phyloP scores from a whole-genome alignment of 106 monocot species.

The Dendrobium catenatum region DNA sequence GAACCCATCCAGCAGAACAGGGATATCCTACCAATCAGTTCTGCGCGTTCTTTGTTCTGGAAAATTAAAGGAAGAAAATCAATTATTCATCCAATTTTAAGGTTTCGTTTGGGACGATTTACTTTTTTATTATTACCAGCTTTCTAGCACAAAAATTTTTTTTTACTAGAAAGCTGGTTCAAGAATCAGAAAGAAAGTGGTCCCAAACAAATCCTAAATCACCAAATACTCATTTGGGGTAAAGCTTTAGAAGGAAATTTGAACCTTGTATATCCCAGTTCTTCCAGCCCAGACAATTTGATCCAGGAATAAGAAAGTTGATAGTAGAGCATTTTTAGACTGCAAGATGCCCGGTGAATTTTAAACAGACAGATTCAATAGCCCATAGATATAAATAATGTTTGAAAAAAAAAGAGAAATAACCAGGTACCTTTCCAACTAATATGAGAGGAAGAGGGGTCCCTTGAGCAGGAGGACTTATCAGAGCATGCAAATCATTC shows the following conservation, averaged over 20 bases:
- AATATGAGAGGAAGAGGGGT: slow-evolving; percentile 75
- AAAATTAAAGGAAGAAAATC: too few relatives aligned
- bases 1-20: too few relatives aligned
- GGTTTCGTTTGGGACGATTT: too few relatives aligned
- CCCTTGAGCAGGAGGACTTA: slow-evolving; percentile 58
- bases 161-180: too few relatives aligned
- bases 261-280: slow-evolving; percentile 91
- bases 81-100: too few relatives aligned
- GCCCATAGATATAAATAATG: not conserved
- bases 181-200: too few relatives aligned
- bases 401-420: not conserved
- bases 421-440: slow-evolving; percentile 63
- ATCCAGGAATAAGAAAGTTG: slow-evolving; percentile 91
- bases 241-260: not conserved
- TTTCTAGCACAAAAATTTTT: not conserved
- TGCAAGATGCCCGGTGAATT: slow-evolving; percentile 13
- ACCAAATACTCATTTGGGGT: not conserved
- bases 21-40: too few relatives aligned
- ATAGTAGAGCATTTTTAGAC: slow-evolving; percentile 93
- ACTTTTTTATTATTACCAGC: too few relatives aligned
- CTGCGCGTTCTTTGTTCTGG: too few relatives aligned
- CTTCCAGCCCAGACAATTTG: slow-evolving; percentile 92
- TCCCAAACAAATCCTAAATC: not conserved
- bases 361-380: not conserved
- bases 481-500: slow-evolving; percentile 85